Conservation (phyloP, 345 rosid genomes). For the Salix exigua region DNA sequence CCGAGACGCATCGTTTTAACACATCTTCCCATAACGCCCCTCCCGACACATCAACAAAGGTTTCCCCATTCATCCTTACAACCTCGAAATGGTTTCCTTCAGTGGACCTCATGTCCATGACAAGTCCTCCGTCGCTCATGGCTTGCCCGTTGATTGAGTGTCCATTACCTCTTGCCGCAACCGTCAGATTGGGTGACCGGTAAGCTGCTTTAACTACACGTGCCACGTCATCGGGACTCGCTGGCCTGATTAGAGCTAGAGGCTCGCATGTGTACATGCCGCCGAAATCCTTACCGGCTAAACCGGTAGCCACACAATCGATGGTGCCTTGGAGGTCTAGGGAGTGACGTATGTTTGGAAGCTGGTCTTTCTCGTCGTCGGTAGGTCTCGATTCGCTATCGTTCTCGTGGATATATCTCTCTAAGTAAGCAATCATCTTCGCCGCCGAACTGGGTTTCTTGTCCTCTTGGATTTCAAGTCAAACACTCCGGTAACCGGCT, state of each 20-base stretch:
- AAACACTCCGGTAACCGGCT: background rate
- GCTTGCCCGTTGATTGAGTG: conserved; percentile 98
- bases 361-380: conserved; percentile 25
- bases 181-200: conserved; percentile 57
- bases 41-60: conserved; percentile 62
- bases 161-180: conserved; percentile 94
- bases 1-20: conserved; percentile 55
- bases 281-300: conserved; percentile 74
- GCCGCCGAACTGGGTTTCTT: background rate
- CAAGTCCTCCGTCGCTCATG: conserved; percentile 76
- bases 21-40: conserved; percentile 96
- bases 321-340: conserved; percentile 57
- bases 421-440: conserved; percentile 74
- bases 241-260: conserved; percentile 56
- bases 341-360: conserved; percentile 35
- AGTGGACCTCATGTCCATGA: conserved; percentile 71
- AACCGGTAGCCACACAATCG: conserved; percentile 29
- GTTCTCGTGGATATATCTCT: conserved; percentile 59
- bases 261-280: conserved; percentile 61
- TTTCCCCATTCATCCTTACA: conserved; percentile 18
- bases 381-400: conserved; percentile 49
- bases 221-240: conserved; percentile 62
- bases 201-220: conserved; percentile 46
- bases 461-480: background rate
- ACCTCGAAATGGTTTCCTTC: conserved; percentile 43